phyloP scores from a whole-genome alignment of 176 grass and related monocot genomes.

The Musa troglodytarum region DNA sequence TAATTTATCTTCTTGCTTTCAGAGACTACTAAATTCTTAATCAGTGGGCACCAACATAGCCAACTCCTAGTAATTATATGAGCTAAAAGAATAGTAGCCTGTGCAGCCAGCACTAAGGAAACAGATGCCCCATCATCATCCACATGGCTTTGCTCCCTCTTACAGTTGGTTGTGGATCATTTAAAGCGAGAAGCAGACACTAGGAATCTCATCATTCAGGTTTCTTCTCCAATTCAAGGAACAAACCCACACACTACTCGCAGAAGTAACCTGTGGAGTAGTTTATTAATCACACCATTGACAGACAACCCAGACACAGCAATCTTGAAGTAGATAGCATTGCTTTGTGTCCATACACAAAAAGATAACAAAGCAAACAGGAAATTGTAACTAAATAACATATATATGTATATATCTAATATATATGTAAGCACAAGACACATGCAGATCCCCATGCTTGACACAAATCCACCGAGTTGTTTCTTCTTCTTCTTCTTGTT shows the following conservation, averaged over 20 bases:
- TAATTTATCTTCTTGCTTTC: no score
- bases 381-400: not conserved
- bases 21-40: no score
- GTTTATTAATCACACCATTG: slow-evolving; percentile 1
- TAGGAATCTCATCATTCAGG: slow-evolving; percentile 40
- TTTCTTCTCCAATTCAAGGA: not conserved
- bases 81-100: no score
- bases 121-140: slow-evolving; percentile 56
- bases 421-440: not conserved
- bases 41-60: no score
- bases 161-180: slow-evolving; percentile 43
- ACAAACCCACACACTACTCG: not conserved
- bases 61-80: no score
- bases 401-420: not conserved
- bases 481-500: not conserved
- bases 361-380: not conserved
- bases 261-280: not conserved
- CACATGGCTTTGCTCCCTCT: slow-evolving; percentile 70
- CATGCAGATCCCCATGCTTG: not conserved
- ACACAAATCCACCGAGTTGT: not conserved
- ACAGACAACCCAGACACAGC: not conserved
- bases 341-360: not conserved
- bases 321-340: not conserved
- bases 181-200: slow-evolving; percentile 44
- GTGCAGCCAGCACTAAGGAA: slow-evolving; percentile 23